Evolutionary conservation across 176 grass and related monocot species (phyloP), one percentile per base, ranked within the genome.

Genomic region (Zea mays): DNA sequence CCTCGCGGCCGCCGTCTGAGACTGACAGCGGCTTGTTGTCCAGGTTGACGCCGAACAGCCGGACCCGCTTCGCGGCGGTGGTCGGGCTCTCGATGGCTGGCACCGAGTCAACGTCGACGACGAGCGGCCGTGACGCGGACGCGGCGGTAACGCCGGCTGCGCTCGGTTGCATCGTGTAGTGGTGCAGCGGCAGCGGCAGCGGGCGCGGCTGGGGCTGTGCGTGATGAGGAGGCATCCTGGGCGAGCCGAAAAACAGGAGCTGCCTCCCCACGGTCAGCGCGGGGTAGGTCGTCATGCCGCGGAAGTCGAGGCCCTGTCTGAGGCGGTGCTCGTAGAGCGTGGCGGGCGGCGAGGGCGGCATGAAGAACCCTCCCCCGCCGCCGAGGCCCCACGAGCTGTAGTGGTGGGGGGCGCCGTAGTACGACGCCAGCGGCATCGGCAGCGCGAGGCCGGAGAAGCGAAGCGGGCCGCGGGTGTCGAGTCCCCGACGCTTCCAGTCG

Each of bases 31-130:
- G 27, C 27, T 27, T 86, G 66, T 71, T 90, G 72, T 99, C 92
- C 14, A 99, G 86, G 82, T 99, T 90, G 62, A 99, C 96, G 36
- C 96, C 96, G 84, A 99, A 99, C 8, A 99, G 40, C 40, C 96
- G 83, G 73, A 99, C 87, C 38, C 96, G 90, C 86, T 99, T 99
- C 5, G 86, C 64, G 14, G 90, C 63, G 0, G 92, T 82, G 36
- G 81, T 72, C 5, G 80, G 85, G 66, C 77, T 86, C 13, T 77
- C 78, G 17, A 76, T 67, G 49, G 95, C 58, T 1, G 96, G 92
- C 58, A 96, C 74, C 12, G 92, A 87, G 21, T 84, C 92, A 2
- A 99, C 75, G n/a, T n/a, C n/a, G 14, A 90, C 75, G 35, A 89
- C 69, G 27, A 27, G 27, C 59, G 92, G 88, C 45, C 45, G 68